These are phyloP conservation scores for Tranzscheliella williamsii DNA, from an alignment of 1,284 basidiomycete species.

Conservation along the genomic window DNA sequence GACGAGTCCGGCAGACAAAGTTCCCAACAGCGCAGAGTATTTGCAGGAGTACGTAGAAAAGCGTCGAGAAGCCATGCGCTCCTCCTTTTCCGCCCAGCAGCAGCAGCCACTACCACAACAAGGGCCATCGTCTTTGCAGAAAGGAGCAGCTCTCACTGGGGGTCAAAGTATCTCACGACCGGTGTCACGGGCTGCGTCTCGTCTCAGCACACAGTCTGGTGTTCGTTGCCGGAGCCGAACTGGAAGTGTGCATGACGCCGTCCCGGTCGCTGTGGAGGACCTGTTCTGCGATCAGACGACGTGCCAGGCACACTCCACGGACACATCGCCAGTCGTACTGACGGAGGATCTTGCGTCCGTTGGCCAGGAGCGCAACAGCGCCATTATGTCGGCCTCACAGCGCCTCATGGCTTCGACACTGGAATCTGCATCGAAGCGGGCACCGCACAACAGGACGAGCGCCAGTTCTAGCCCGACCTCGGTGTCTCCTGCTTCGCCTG, in stretches of 20 bases:
- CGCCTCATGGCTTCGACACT: slow-evolving; percentile 22
- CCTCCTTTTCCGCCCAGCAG: slow-evolving; percentile 42
- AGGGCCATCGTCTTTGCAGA: background rate
- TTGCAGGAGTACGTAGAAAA: slow-evolving; percentile 40
- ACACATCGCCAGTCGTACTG: slow-evolving; percentile 21
- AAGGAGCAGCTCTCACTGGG: background rate
- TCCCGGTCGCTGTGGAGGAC: slow-evolving; percentile 50
- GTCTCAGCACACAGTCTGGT: slow-evolving; percentile 39
- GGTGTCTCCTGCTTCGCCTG: slow-evolving; percentile 6
- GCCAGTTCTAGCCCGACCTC: slow-evolving; percentile 14
- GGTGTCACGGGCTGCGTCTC: slow-evolving; percentile 29
- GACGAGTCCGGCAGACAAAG: slow-evolving; percentile 21
- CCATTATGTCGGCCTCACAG: slow-evolving; percentile 22
- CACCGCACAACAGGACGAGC: background rate
- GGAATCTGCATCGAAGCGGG: slow-evolving; percentile 1
- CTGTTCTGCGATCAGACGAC: slow-evolving; percentile 43
- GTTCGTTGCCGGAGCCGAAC: slow-evolving; percentile 38
- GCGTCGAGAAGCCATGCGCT: slow-evolving; percentile 40
- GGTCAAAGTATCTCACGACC: slow-evolving; percentile 11
- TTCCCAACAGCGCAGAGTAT: slow-evolving; percentile 17
- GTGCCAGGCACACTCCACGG: slow-evolving; percentile 24
- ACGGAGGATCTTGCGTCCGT: slow-evolving; percentile 20
- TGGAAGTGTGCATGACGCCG: slow-evolving; percentile 52
- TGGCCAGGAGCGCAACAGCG: slow-evolving; percentile 2
- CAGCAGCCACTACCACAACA: slow-evolving; percentile 38